Evolutionary conservation across 2,329 filamentous ascomycete genomes (phyloP), one percentile per base, ranked within the genome.

Genomic region (Aaosphaeria arxii): DNA sequence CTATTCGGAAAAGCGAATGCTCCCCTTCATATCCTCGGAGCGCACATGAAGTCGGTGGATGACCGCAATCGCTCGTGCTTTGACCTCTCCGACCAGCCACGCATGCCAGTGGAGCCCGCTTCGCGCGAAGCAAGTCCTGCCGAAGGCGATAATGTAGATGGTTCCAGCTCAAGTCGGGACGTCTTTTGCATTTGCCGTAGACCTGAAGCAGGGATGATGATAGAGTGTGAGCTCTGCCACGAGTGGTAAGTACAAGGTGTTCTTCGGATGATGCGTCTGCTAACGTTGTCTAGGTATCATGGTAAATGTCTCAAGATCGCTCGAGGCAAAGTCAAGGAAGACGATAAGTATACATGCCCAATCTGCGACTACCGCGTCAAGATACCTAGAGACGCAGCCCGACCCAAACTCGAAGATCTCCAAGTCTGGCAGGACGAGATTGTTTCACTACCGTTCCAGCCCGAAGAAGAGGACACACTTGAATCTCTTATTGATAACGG

Each of bases 251-350:
- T 76, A 31, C n/a, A 24, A 24, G 17, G 17, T 24, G 17, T 24
- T 24, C 17, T 17, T 30, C 17, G 4, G 4, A 5, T 43, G 39
- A 28, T 6, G 5, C 42, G 2, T 42, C 28, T 24, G 17, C 17
- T 24, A 24, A 24, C 17, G 17, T 24, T 24, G 17, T 24, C 52
- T 39, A 91, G 88, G 88, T 99, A 99, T 65, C 94, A 99, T 63
- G 92, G 94, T 51, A 97, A 96, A 71, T 99, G 94, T 62, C 78
- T 99, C 35, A 99, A 99, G 75, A 96, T 99, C 63, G 94, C 94
- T 3, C 84, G 94, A 43, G 94, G 94, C 45, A 99, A 97, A 67
- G 89, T 99, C 61, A 97, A 97, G 73, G 94, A 97, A 65, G 92
- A 96, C 54, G 94, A 97, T 66, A 96, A 95, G 69, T 99, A 96